These are phyloP conservation scores for Alternaria hordeiaustralica DNA, from an alignment of 2,329 filamentous ascomycete genomes.

Conservation along the genomic window DNA sequence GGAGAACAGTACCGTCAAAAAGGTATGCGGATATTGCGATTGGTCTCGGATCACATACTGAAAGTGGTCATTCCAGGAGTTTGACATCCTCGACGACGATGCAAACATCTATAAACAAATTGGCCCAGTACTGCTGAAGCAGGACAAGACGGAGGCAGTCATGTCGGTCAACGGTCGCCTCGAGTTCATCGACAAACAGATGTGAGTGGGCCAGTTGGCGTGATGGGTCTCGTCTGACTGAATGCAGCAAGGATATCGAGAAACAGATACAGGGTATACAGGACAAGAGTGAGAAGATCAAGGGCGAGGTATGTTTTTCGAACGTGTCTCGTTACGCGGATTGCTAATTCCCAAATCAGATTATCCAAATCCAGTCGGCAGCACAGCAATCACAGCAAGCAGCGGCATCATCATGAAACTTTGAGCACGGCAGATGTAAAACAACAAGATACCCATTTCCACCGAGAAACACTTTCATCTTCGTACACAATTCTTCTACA, in stretches of 20 bases:
- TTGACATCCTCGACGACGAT: constrained; percentile 76
- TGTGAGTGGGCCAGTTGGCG: constrained; percentile 63
- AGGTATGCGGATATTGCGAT: constrained; percentile 57
- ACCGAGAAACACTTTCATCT: neutral
- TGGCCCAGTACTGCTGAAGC: constrained; percentile 90
- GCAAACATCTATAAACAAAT: constrained; percentile 96
- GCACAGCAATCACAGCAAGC: constrained; percentile 35
- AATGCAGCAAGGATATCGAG: constrained; percentile 68
- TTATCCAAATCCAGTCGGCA: constrained; percentile 35
- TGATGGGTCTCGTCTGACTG: constrained; percentile 3
- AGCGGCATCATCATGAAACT: constrained; percentile 13
- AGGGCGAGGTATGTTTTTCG: constrained; percentile 62
- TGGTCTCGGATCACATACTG: neutral
- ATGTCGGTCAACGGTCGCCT: constrained; percentile 89
- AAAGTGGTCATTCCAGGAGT: constrained; percentile 66
- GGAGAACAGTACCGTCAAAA: constrained; percentile 87
- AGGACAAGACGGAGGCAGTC: constrained; percentile 88
- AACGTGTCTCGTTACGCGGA: neutral
- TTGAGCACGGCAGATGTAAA: neutral
- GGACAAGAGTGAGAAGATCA: constrained; percentile 69
- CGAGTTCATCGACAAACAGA: constrained; percentile 92
- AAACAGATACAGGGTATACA: constrained; percentile 69
- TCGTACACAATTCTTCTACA: neutral
- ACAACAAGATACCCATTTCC: constrained; percentile 8
- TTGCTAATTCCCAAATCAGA: constrained; percentile 22